Base-by-base conservation (phyloP, 2,329 filamentous ascomycete genomes). In the Leptographium wingfieldii region DNA sequence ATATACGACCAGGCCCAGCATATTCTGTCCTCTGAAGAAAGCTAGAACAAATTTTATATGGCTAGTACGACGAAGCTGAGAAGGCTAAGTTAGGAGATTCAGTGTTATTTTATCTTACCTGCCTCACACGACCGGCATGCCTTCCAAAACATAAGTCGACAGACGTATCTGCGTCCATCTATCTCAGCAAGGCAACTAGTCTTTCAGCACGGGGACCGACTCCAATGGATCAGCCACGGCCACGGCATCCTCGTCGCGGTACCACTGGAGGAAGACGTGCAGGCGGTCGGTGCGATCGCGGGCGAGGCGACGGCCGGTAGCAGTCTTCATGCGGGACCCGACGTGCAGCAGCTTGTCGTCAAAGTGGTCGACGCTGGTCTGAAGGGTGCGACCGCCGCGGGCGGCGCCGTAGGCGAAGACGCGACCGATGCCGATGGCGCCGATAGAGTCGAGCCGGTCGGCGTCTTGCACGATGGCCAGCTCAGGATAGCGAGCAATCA, bases 381-480 rank as follows among this genome's bases (percentile, higher is more conserved):
- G 77, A 77, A 95, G 73, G 52, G 77, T 79, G 29, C 52, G 49
- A 12, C 69, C 68, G 40, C 71, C 72, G 70, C 80, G 83, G 12
- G 84, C 86, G 0, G 86, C 91, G 0, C 87, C 83, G 70, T 84
- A 96, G 0, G 86, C 84, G 70, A 94, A 92, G 49, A 82, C 83
- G 52, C 92, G 77, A 2, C 83, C 92, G 60, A 96, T 85, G 0
- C 92, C 92, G 35, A 96, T 82, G 0, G 88, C 90, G 1, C 92
- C 92, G 56, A 96, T 85, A 4, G 91, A 88, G 73, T 97, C 92
- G n/a, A 97, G 76, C 7, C 92, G 80, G 74, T 96, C 92, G 4
- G 92, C 92, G 71, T 96, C 92, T 73, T 96, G 92, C 38, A 96
- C 90, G 55, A 95, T 82, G 0, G 83, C 91, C 40, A 94, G 75